Percentiles rank a stretch among this genome's conserved stretches.
Conservation (phyloP, 169 alveolate genomes). For the Eimeria sp. region DNA sequence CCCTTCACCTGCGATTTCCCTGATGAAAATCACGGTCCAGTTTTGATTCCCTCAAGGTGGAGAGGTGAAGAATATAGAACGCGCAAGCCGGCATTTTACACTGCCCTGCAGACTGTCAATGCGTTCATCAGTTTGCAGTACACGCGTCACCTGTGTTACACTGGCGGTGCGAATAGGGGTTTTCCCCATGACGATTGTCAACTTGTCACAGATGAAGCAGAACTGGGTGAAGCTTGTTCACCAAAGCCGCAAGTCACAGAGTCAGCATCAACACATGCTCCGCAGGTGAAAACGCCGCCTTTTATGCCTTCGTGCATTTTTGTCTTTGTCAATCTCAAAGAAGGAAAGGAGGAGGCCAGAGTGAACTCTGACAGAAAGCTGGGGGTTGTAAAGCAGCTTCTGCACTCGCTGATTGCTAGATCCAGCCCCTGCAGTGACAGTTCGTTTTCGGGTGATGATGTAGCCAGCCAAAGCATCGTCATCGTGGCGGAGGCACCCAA, state of each 20-base stretch:
- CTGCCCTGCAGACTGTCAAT: conserved; percentile 37
- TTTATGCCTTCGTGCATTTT: conserved; percentile 20
- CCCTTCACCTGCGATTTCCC: conserved; percentile 36
- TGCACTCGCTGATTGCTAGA: neutral
- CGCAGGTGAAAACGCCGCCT: neutral
- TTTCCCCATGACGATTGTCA: conserved; percentile 18
- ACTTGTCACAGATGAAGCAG: neutral
- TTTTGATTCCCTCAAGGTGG: neutral
- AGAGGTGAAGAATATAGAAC: neutral
- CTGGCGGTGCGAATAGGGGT: conserved; percentile 50
- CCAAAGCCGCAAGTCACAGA: neutral
- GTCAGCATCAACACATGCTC: neutral
- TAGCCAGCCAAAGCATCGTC: conserved; percentile 11
- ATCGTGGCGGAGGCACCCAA: conserved; percentile 25
- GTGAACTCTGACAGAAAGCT: neutral
- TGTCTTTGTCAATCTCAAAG: neutral
- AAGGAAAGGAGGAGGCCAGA: neutral
- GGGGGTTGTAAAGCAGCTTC: conserved; percentile 10
- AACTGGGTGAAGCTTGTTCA: neutral
- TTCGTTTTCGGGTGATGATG: neutral
- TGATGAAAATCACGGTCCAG: neutral
- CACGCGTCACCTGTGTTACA: conserved; percentile 23
- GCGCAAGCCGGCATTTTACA: neutral
- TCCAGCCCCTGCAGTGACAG: neutral
- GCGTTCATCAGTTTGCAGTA: conserved; percentile 46